Conservation (phyloP, 1,284 basidiomycete genomes). For the Tilletiaria anomala region DNA sequence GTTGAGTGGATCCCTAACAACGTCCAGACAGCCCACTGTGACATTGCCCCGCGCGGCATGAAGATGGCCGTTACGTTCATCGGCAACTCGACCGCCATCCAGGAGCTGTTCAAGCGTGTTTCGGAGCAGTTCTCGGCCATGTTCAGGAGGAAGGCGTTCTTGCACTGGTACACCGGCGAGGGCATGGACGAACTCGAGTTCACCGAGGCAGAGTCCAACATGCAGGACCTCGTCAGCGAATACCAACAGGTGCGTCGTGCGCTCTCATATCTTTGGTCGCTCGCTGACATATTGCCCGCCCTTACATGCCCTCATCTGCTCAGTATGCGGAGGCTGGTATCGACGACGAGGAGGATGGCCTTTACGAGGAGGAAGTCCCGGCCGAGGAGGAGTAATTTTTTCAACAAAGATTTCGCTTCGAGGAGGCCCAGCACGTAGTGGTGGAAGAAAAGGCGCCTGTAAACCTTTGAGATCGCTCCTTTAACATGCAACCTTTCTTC, state of each 20-base stretch:
- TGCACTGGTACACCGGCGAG: slow-evolving; percentile 41
- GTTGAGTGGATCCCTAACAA: slow-evolving; percentile 41
- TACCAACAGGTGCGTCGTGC: slow-evolving; percentile 24
- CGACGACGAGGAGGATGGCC: slow-evolving; percentile 10
- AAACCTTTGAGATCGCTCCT: too few relatives aligned
- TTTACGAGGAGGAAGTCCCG: slow-evolving; percentile 1
- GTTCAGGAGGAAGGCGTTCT: slow-evolving; percentile 41
- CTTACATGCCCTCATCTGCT: too few relatives aligned
- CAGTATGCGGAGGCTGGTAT: slow-evolving; percentile 15
- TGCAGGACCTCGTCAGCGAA: slow-evolving; percentile 42
- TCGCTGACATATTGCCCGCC: slow-evolving; percentile 3
- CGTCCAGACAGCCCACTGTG: slow-evolving; percentile 37
- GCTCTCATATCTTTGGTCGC: not conserved
- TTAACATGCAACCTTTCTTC: too few relatives aligned
- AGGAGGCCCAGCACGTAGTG: too few relatives aligned
- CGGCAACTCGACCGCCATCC: slow-evolving; percentile 39
- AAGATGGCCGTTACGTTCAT: slow-evolving; percentile 40
- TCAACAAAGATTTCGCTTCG: too few relatives aligned
- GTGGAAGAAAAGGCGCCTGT: too few relatives aligned
- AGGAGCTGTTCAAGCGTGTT: slow-evolving; percentile 45
- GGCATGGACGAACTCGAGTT: slow-evolving; percentile 42
- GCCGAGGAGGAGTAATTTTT: slow-evolving; percentile 1
- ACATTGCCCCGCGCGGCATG: slow-evolving; percentile 34
- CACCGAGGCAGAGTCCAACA: slow-evolving; percentile 40
- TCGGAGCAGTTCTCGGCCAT: slow-evolving; percentile 37